A percentile compares a stretch with the other conserved stretches of the same genome.
phyloP scores from a whole-genome alignment of 2,329 filamentous ascomycete species.

The Fusarium napiforme region DNA sequence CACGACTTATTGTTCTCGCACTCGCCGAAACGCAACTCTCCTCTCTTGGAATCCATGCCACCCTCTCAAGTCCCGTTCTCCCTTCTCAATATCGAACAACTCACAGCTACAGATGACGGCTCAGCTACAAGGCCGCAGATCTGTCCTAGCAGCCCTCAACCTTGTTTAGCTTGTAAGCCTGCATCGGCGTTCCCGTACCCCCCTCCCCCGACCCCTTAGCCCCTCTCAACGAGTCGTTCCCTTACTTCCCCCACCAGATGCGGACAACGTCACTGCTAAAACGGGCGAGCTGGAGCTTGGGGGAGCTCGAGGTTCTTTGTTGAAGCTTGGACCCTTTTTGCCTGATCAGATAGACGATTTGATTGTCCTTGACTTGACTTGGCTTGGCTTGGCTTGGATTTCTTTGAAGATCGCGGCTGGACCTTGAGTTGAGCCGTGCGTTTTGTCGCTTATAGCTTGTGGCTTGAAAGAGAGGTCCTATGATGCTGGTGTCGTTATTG shows the following conservation, averaged over 20 bases:
- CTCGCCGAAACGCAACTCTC: conserved; percentile 28
- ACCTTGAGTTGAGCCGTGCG: conserved; percentile 19
- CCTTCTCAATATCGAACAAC: conserved; percentile 3
- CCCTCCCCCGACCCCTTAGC: not conserved
- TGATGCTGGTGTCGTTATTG: not conserved
- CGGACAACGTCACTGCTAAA: conserved; percentile 19
- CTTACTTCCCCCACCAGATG: conserved; percentile 14
- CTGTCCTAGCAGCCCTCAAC: conserved; percentile 30
- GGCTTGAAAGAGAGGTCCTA: conserved; percentile 11
- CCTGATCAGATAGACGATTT: not conserved
- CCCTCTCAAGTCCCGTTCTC: conserved; percentile 2
- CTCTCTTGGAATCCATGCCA: not conserved
- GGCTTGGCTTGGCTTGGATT: not conserved
- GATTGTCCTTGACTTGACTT: not conserved
- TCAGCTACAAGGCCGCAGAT: conserved; percentile 42
- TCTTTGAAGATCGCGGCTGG: conserved; percentile 12
- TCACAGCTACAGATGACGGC: conserved; percentile 17
- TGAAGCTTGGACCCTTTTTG: conserved; percentile 10
- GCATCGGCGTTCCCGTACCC: conserved; percentile 38
- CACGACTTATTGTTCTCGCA: conserved; percentile 12
- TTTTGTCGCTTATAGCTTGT: not conserved
- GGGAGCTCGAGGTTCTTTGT: conserved; percentile 11
- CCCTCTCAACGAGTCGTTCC: conserved; percentile 15
- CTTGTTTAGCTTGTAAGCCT: conserved; percentile 33
- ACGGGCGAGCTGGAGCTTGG: conserved; percentile 10